These are phyloP conservation scores for Lachancea fermentati DNA, from an alignment of 805 yeast species.

Conservation along the genomic window DNA sequence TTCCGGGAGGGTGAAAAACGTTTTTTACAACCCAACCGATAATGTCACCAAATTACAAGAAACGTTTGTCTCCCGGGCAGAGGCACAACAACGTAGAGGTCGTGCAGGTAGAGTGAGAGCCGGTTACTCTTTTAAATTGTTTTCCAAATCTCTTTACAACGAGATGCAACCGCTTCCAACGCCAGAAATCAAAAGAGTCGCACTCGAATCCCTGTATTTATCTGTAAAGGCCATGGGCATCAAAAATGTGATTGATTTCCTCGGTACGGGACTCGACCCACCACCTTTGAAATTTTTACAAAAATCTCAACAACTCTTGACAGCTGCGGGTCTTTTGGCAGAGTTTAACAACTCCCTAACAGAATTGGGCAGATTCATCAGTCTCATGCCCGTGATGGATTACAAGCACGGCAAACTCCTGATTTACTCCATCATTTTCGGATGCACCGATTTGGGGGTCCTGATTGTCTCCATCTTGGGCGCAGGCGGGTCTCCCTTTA, in stretches of 20 bases:
- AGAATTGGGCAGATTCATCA: constrained; percentile 71
- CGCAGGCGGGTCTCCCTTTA: constrained; percentile 63
- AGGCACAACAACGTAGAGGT: constrained; percentile 86
- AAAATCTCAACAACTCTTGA: constrained; percentile 43
- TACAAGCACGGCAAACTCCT: constrained; percentile 78
- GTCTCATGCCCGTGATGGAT: constrained; percentile 78
- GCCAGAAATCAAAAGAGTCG: constrained; percentile 84
- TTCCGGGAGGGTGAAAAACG: constrained; percentile 76
- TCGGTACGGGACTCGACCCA: constrained; percentile 74
- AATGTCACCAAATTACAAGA: constrained; percentile 72
- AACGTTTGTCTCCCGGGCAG: constrained; percentile 85
- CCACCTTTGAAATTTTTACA: constrained; percentile 45
- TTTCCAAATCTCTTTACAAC: constrained; percentile 55
- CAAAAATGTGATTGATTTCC: constrained; percentile 59
- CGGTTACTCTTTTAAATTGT: constrained; percentile 79
- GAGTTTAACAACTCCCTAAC: constrained; percentile 47
- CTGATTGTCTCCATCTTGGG: constrained; percentile 75
- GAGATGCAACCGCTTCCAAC: constrained; percentile 67
- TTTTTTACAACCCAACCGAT: constrained; percentile 60
- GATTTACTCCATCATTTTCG: constrained; percentile 75
- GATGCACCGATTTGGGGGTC: constrained; percentile 71
- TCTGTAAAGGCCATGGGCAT: constrained; percentile 89
- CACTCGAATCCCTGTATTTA: constrained; percentile 75
- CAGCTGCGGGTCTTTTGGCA: constrained; percentile 68
- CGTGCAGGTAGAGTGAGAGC: constrained; percentile 94